phyloP scores from a whole-genome alignment of 352 stramenopile species.

The Phytophthora aleatoria region DNA sequence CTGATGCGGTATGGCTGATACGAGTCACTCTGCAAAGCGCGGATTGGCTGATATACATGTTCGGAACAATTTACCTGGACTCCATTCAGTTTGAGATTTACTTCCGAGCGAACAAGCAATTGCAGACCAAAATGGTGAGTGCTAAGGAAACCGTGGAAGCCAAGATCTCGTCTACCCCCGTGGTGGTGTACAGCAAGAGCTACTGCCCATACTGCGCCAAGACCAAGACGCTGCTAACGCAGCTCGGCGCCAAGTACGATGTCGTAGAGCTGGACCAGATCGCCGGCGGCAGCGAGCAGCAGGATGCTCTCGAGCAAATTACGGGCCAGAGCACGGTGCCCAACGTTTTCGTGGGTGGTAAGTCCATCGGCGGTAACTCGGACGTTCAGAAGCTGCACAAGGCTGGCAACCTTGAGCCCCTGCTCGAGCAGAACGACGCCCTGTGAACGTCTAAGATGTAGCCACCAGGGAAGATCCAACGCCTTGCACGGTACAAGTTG shows the following conservation, averaged over 20 bases:
- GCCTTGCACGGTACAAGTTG: too few relatives aligned
- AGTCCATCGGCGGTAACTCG: conserved; percentile 95
- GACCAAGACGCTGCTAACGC: conserved; percentile 64
- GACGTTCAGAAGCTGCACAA: conserved; percentile 90
- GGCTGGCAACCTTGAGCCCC: conserved; percentile 86
- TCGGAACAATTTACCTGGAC: too few relatives aligned
- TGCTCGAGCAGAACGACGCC: conserved; percentile 80
- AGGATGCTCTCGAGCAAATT: conserved; percentile 64
- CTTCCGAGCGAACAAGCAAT: conserved; percentile 8
- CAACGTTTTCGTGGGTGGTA: conserved; percentile 97
- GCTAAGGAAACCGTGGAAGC: conserved; percentile 70
- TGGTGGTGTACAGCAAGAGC: conserved; percentile 93
- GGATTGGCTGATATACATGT: conserved; percentile 12
- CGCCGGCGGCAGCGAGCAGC: conserved; percentile 51
- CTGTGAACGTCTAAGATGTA: conserved; percentile 40
- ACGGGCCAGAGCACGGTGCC: conserved; percentile 95
- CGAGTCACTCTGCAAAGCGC: background rate
- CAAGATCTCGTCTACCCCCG: conserved; percentile 52
- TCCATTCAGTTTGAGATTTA: conserved; percentile 17
- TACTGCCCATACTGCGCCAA: conserved; percentile 95
- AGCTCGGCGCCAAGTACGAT: conserved; percentile 58
- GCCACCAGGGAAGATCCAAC: conserved; percentile 5
- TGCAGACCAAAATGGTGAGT: conserved; percentile 49
- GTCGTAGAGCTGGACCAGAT: conserved; percentile 72
- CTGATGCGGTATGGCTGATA: conserved; percentile 4